Conservation (phyloP, 306 rosid species). For the Sicyos baderoa region DNA sequence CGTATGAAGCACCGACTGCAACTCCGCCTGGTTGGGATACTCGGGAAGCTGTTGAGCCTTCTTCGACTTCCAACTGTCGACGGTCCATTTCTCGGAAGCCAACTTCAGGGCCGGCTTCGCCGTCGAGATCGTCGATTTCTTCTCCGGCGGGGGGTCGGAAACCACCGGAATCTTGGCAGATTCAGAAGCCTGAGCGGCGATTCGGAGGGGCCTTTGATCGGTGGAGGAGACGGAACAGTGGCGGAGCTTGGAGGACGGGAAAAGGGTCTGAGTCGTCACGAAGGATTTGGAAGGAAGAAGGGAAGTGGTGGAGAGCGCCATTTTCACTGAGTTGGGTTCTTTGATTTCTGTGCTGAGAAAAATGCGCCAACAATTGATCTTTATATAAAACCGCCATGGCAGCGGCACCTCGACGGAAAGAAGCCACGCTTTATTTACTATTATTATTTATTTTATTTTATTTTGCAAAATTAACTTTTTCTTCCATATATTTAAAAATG, state of each 20-base stretch:
- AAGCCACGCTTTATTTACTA: too few species aligned
- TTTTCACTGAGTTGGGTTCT: constrained; percentile 19
- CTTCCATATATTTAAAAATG: too few species aligned
- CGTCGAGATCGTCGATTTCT: constrained; percentile 14
- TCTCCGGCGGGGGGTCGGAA: constrained; percentile 38
- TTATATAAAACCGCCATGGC: constrained; percentile 7
- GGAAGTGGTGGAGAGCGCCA: constrained; percentile 41
- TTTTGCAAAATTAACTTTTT: too few species aligned
- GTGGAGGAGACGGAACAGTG: constrained; percentile 31
- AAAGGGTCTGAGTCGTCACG: constrained; percentile 26
- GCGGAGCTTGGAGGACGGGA: constrained; percentile 32
- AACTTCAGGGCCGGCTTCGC: constrained; percentile 26
- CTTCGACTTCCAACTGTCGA: constrained; percentile 73
- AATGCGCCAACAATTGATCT: not conserved
- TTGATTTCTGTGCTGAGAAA: not conserved
- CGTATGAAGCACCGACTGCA: constrained; percentile 60
- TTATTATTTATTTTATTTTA: too few species aligned
- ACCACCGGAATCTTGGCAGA: constrained; percentile 68
- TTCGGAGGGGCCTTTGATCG: constrained; percentile 25
- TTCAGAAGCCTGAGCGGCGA: constrained; percentile 78
- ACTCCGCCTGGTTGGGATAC: constrained; percentile 63
- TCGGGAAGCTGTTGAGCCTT: constrained; percentile 85
- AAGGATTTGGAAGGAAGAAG: constrained; percentile 45
- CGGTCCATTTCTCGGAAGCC: constrained; percentile 42
- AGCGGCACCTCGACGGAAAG: not conserved